Evolutionary conservation across 2,329 filamentous ascomycete genomes (phyloP).

Genomic region (Eutypella sp.): DNA sequence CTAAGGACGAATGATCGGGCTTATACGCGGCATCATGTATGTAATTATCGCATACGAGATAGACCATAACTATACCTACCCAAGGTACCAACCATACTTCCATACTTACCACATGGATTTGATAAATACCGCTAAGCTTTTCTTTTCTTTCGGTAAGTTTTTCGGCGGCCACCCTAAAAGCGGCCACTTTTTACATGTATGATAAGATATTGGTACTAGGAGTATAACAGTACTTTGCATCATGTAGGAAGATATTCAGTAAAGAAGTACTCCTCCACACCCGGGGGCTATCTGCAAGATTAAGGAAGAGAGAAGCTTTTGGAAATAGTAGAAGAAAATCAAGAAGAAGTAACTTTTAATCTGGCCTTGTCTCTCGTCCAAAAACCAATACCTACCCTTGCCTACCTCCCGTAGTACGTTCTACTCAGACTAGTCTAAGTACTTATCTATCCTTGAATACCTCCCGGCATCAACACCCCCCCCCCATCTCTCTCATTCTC

Average conservation of each 20-base stretch:
- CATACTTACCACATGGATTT: conserved; percentile 4
- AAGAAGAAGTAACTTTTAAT: too few species aligned
- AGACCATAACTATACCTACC: neutral
- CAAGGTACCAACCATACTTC: neutral
- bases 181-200: conserved; percentile 12
- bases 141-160: conserved; percentile 20
- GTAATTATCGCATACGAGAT: conserved; percentile 10
- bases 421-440: neutral
- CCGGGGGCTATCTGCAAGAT: too few species aligned
- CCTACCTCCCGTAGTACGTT: neutral
- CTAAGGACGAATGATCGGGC: too few species aligned
- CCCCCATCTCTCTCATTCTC: conserved; percentile 2
- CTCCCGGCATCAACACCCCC: too few species aligned
- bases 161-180: conserved; percentile 25
- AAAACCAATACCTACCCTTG: too few species aligned
- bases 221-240: conserved; percentile 8
- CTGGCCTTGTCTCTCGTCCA: too few species aligned
- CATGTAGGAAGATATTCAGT: too few species aligned
- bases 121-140: conserved; percentile 20
- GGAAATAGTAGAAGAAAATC: too few species aligned
- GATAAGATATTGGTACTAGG: neutral
- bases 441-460: neutral
- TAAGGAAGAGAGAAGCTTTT: too few species aligned
- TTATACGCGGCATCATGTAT: too few species aligned
- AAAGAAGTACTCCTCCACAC: too few species aligned